Percentiles rank a stretch among this genome's conserved stretches.
Conservation (phyloP, 495 filamentous ascomycete species). For the Neurospora sp. region DNA sequence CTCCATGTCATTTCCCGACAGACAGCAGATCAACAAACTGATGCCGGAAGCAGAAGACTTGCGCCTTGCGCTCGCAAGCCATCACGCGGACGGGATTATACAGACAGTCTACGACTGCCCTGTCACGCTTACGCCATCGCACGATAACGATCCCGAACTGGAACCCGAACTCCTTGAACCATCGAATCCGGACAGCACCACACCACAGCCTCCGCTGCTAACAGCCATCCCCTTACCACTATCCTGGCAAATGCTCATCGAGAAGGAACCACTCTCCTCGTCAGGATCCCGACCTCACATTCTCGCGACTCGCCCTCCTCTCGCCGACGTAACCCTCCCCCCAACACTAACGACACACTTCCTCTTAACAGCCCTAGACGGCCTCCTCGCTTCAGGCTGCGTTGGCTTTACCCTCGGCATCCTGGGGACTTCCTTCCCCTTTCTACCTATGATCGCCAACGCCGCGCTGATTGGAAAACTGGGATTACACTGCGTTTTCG, state of each 20-base stretch:
- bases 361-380: conserved; percentile 14
- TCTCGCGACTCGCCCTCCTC: conserved; percentile 5
- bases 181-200: neutral
- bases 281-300: neutral
- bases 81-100: neutral
- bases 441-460: conserved; percentile 6
- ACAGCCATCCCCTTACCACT: conserved; percentile 3
- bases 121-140: conserved; percentile 2
- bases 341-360: conserved; percentile 6
- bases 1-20: neutral
- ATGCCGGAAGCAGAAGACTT: neutral
- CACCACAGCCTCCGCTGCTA: neutral
- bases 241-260: conserved; percentile 15
- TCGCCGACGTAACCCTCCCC: conserved; percentile 9
- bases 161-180: neutral
- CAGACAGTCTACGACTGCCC: conserved; percentile 15
- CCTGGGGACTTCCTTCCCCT: conserved; percentile 8
- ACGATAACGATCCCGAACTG: neutral
- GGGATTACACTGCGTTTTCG: conserved; percentile 7
- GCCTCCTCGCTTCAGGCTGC: conserved; percentile 12
- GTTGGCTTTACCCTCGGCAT: conserved; percentile 14
- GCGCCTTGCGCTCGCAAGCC: neutral
- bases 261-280: conserved; percentile 1
- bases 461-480: conserved; percentile 8
- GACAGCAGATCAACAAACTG: neutral